Percentiles rank a stretch among this genome's conserved stretches.
Evolutionary conservation across 106 monocot genomes (phyloP).

Genomic region (Narthecium ossifragum): DNA sequence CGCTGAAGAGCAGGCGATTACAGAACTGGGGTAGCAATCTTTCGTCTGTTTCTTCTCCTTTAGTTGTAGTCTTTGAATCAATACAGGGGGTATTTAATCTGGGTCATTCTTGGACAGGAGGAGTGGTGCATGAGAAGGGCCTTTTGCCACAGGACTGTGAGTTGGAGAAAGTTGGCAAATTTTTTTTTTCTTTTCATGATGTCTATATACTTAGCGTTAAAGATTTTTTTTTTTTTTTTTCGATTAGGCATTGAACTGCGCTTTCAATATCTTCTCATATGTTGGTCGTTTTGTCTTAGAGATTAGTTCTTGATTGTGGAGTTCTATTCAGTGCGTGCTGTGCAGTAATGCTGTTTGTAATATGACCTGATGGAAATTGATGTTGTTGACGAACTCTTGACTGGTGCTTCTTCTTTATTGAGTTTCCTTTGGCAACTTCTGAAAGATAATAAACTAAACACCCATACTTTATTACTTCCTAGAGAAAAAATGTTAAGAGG

Average conservation of each 20-base stretch:
- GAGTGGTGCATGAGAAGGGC: slow-evolving; percentile 95
- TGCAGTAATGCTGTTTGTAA: slow-evolving; percentile 9
- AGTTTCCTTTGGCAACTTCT: too few species aligned
- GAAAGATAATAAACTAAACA: too few species aligned
- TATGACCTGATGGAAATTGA: slow-evolving; percentile 1
- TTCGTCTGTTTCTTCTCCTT: background rate
- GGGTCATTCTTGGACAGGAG: slow-evolving; percentile 37
- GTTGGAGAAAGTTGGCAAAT: slow-evolving; percentile 14
- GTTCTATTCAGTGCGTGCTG: background rate
- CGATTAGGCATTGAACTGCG: too few species aligned
- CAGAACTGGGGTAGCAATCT: slow-evolving; percentile 90
- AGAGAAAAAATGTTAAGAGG: too few species aligned
- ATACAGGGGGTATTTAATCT: background rate
- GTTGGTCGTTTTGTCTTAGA: background rate
- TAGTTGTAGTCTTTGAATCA: background rate
- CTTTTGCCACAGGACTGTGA: slow-evolving; percentile 86
- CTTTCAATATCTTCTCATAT: background rate
- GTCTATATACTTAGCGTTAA: too few species aligned
- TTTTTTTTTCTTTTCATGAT: background rate
- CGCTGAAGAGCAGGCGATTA: slow-evolving; percentile 78
- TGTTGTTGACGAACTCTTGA: too few species aligned
- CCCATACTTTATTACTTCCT: too few species aligned
- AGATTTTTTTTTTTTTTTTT: background rate
- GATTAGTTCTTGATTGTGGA: background rate
- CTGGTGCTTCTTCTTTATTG: too few species aligned